Percentiles rank a stretch among this genome's conserved stretches.
phyloP scores from a whole-genome alignment of 106 monocot genomes.

The Ottelia alismoides region DNA sequence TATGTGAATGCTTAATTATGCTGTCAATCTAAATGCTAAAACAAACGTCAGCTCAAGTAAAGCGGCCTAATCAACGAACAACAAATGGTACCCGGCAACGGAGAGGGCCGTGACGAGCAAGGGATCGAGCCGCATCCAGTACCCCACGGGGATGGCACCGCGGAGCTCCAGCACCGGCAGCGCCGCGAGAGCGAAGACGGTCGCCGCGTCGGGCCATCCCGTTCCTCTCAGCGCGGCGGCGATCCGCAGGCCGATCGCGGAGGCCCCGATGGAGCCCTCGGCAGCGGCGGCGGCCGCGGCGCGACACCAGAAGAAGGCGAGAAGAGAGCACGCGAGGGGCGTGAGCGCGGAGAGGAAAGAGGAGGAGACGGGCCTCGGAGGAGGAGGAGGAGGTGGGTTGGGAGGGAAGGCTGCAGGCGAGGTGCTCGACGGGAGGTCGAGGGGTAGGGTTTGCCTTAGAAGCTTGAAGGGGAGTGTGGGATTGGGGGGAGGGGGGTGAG shows the following conservation, averaged over 20 bases:
- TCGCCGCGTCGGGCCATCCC: constrained; percentile 79
- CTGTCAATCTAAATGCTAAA: too few species aligned
- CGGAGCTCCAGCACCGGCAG: constrained; percentile 92
- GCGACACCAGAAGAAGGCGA: constrained; percentile 18
- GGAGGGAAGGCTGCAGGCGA: too few species aligned
- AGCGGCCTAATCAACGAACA: neutral
- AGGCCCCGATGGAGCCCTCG: constrained; percentile 59
- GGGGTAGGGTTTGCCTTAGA: too few species aligned
- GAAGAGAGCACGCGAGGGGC: constrained; percentile 1
- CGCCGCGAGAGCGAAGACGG: constrained; percentile 73
- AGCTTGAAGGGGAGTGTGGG: too few species aligned
- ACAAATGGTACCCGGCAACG: constrained; percentile 52
- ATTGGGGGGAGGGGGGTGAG: too few species aligned
- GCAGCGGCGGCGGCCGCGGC: constrained; percentile 21
- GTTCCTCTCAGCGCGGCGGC: constrained; percentile 44
- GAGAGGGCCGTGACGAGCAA: constrained; percentile 51
- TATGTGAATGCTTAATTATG: too few species aligned
- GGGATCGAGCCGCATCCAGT: constrained; percentile 87
- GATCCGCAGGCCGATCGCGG: constrained; percentile 67
- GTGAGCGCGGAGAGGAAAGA: too few species aligned
- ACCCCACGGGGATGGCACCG: constrained; percentile 92
- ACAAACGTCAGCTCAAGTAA: too few species aligned
- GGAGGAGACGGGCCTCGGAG: too few species aligned
- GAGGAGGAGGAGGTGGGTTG: too few species aligned
- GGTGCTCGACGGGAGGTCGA: too few species aligned